phyloP scores from a whole-genome alignment of 2,329 filamentous ascomycete species.

The Celoporthe dispersa region DNA sequence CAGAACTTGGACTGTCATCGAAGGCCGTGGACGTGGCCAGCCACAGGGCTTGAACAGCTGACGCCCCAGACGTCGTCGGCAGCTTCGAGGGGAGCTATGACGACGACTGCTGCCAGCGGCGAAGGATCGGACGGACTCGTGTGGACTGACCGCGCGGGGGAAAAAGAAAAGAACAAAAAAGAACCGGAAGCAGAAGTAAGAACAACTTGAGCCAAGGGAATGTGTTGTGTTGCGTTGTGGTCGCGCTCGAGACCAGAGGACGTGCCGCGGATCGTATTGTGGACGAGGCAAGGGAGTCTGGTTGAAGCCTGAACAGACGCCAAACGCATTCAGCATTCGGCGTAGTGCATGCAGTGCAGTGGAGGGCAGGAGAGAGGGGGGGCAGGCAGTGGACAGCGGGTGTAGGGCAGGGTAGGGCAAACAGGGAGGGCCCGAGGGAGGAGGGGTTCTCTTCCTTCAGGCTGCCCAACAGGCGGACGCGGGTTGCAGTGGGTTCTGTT shows the following conservation, averaged over 20 bases:
- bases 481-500: constrained; percentile 1
- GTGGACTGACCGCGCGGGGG: background rate
- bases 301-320: background rate
- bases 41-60: constrained; percentile 1
- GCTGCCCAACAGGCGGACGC: background rate
- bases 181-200: background rate
- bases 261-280: background rate
- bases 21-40: background rate
- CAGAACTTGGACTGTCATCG: background rate
- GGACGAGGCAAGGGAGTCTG: constrained; percentile 17
- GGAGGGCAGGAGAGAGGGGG: background rate
- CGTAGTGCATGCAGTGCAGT: constrained; percentile 7
- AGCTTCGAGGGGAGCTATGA: constrained; percentile 13
- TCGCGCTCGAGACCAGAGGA: background rate
- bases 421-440: background rate
- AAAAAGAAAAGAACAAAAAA: too few species aligned
- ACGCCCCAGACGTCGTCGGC: background rate
- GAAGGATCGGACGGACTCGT: constrained; percentile 4
- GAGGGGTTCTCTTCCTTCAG: constrained; percentile 6
- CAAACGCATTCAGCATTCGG: background rate
- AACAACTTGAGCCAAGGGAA: background rate
- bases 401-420: constrained; percentile 2
- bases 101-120: constrained; percentile 4
- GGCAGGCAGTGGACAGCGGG: background rate
- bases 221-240: constrained; percentile 1